phyloP scores from a whole-genome alignment of 2,329 filamentous ascomycete genomes.

The Laburnicola sp. region DNA sequence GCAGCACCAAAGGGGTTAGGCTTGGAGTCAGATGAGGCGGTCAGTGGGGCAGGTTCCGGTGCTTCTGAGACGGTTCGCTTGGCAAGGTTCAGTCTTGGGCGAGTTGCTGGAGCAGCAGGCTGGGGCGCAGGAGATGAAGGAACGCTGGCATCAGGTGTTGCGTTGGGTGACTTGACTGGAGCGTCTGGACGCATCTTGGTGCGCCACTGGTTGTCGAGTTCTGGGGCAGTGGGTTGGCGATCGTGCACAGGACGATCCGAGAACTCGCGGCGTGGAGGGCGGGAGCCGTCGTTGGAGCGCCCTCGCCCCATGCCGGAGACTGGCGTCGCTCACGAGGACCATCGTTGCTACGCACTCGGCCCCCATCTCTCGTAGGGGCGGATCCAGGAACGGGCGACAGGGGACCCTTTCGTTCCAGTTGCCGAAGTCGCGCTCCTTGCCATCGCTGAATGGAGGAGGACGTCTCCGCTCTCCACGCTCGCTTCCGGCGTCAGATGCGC shows the following conservation, averaged over 20 bases:
- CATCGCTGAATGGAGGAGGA: constrained; percentile 66
- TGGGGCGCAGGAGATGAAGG: constrained; percentile 72
- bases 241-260: constrained; percentile 67
- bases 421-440: constrained; percentile 76
- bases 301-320: constrained; percentile 77
- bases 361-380: constrained; percentile 56
- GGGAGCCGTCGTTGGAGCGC: constrained; percentile 71
- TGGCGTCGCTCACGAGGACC: constrained; percentile 49
- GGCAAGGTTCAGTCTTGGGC: constrained; percentile 82
- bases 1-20: constrained; percentile 92
- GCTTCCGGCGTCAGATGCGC: constrained; percentile 54
- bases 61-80: constrained; percentile 90
- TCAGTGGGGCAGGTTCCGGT: constrained; percentile 50
- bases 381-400: constrained; percentile 68
- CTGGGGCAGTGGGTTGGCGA: constrained; percentile 80
- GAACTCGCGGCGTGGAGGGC: constrained; percentile 76
- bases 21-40: constrained; percentile 66
- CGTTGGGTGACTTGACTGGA: constrained; percentile 62
- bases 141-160: constrained; percentile 73
- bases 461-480: constrained; percentile 73
- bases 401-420: constrained; percentile 95
- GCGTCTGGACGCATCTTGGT: constrained; percentile 85
- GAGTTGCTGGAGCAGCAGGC: constrained; percentile 61
- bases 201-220: constrained; percentile 93
- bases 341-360: constrained; percentile 59